Evolutionary conservation across 495 filamentous ascomycete genomes (phyloP), one percentile per base, ranked within the genome.

Genomic region (Xylaria flabelliformis): DNA sequence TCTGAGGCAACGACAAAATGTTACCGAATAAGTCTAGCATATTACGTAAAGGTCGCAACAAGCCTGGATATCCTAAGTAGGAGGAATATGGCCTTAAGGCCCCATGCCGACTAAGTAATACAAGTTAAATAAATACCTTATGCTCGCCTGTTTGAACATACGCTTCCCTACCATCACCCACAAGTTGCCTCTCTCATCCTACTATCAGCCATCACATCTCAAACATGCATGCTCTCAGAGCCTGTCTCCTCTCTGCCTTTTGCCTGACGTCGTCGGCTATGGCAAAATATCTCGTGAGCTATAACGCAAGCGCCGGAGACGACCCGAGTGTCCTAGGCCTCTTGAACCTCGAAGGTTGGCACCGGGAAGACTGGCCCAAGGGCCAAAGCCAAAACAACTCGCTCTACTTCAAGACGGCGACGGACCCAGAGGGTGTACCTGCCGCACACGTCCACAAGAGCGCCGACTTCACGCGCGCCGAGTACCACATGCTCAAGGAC

Each of bases 371-470:
- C 21, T 69, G 67, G 67, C 67, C 67, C 29, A 48, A 42, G 34
- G 67, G 50, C 32, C 44, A 69, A 56, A 50, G 67, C 50, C 67
- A 69, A 36, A 69, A 69, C 36, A 61, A 8, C 51, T 69, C 67
- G 41, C 5, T 69, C 51, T 69, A 55, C 24, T 69, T 69, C 53
- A 69, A 58, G 13, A 69, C 67, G 19, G 32, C 48, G 24, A 69
- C 53, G 12, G 67, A 69, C 15, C 67, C 67, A 13, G 58, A 69
- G 53, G 67, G 67, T 48, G 53, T 69, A 29, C 67, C 67, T 34
- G 67, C 67, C 39, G 67, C 50, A 21, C 67, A 69, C 51, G 67
- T 69, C 46, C 67, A 69, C 67, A 69, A 69, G 67, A 48, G 39
- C 36, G 67, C 67, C 29, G 4, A 69, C 36, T 69, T 69, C 67